Base-by-base conservation (phyloP, 129 eudicot species). In the Smallanthus sonchifolius region DNA sequence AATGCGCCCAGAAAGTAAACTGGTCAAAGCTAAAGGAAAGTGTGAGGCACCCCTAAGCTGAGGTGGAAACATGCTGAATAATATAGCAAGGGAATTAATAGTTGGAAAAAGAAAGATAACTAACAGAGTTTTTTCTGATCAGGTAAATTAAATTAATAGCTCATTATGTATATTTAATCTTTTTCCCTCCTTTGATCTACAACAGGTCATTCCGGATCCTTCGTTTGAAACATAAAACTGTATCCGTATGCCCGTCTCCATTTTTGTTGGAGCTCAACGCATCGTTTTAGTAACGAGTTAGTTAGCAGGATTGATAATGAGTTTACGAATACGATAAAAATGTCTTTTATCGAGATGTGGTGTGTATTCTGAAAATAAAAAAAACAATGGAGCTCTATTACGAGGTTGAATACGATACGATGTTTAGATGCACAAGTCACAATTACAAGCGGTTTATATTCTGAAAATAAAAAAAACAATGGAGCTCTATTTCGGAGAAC, bases 31-130 rank as follows among this genome's bases (percentile, higher is more conserved):
- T 55, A 79, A 67, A 69, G 91, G 86, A 32, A 83, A 79, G 64
- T 86, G 96, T 74, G 65, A 76, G 37, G 86, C 91, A 74, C 95
- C 89, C 19, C 84, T 86, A 69, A 65, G 37, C 78, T 15, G 92
- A 83, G 85, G 88, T 74, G 82, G 77, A 52, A 2, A 40, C 52
- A 47, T 76, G 51, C 47, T 52, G 59, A 69, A 49, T 38, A 13
- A 16, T 49, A 79, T 65, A 72, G 38, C 45, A 34, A 44, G 39
- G 32, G 47, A 62, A 39, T 62, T 70, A 78, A 62, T 72, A 70
- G 15, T 38, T 70, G 55, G 72, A 71, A 70, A 36, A 47, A 60
- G 28, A 45, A 36, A 60, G 43, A 77, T 48, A 19, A 45, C 70
- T 48, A 19, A 45, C 70, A 56, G 42, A 28, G 45, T 56, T 16